phyloP scores from a whole-genome alignment of 352 stramenopile genomes.

The Plasmopara halstedii region DNA sequence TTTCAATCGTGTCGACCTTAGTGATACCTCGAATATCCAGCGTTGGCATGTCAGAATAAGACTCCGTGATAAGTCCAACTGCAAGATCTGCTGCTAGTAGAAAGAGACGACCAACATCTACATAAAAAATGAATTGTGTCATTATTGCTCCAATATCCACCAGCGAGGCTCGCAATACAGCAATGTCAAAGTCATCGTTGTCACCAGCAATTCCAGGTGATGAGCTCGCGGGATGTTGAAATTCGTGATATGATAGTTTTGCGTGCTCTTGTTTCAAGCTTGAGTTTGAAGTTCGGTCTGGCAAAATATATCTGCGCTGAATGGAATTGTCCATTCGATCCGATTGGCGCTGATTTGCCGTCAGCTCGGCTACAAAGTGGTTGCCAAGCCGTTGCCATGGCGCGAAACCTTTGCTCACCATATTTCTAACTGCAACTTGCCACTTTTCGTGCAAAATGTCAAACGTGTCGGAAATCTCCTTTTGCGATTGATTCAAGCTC shows the following conservation, averaged over 20 bases:
- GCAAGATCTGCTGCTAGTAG: slow-evolving; percentile 27
- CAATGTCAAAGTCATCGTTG: slow-evolving; percentile 20
- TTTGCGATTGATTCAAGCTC: slow-evolving; percentile 18
- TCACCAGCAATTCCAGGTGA: slow-evolving; percentile 1
- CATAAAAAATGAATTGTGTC: slow-evolving; percentile 26
- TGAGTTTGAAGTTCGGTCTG: slow-evolving; percentile 21
- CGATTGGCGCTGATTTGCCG: slow-evolving; percentile 23
- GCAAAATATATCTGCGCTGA: slow-evolving; percentile 19
- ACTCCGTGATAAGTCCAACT: slow-evolving; percentile 45
- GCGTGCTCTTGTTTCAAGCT: slow-evolving; percentile 13
- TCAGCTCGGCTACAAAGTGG: slow-evolving; percentile 24
- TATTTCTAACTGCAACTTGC: slow-evolving; percentile 10
- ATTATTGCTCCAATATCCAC: slow-evolving; percentile 21
- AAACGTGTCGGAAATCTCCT: slow-evolving; percentile 22
- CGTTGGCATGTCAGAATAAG: slow-evolving; percentile 41
- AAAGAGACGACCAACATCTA: slow-evolving; percentile 22
- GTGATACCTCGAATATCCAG: slow-evolving; percentile 52
- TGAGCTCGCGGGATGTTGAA: slow-evolving; percentile 1
- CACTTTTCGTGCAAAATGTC: slow-evolving; percentile 20
- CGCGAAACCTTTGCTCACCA: slow-evolving; percentile 15
- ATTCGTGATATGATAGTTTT: slow-evolving; percentile 4
- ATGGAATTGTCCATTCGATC: slow-evolving; percentile 13
- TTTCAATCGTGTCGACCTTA: slow-evolving; percentile 34
- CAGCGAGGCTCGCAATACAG: slow-evolving; percentile 23
- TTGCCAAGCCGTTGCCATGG: slow-evolving; percentile 24